phyloP scores from a whole-genome alignment of 2,329 filamentous ascomycete species.

The Diaporthe humulicola region DNA sequence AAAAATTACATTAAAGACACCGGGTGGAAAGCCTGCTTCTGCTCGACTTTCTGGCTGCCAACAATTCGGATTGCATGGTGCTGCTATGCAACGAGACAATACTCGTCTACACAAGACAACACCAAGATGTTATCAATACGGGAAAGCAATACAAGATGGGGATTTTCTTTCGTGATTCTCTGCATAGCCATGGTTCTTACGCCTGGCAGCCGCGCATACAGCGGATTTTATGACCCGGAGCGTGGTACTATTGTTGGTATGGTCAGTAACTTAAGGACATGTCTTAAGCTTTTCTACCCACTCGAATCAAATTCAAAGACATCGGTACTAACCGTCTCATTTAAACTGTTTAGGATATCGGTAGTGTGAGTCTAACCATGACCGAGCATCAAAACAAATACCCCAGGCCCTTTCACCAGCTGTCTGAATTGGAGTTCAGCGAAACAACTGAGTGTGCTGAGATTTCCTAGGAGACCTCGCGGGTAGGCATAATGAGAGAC shows the following conservation, averaged over 20 bases:
- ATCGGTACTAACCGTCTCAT: neutral
- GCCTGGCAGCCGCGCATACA: neutral
- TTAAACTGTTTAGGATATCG: neutral
- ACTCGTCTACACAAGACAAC: neutral
- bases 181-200: neutral
- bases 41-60: neutral
- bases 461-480: neutral
- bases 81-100: neutral
- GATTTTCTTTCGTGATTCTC: neutral
- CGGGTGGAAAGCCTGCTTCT: neutral
- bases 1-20: neutral
- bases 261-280: neutral
- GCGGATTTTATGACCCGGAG: neutral
- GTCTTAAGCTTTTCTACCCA: neutral
- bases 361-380: neutral
- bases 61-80: neutral
- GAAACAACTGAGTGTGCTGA: neutral
- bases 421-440: neutral
- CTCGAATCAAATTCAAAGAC: too few species aligned
- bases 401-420: accelerated
- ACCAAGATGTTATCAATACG: neutral
- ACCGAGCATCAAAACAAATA: neutral
- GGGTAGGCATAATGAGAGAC: neutral
- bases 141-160: neutral
- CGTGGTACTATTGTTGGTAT: neutral